Evolutionary conservation across 345 rosid genomes (phyloP), one percentile per base, ranked within the genome.

Genomic region (Kandelia obovata): DNA sequence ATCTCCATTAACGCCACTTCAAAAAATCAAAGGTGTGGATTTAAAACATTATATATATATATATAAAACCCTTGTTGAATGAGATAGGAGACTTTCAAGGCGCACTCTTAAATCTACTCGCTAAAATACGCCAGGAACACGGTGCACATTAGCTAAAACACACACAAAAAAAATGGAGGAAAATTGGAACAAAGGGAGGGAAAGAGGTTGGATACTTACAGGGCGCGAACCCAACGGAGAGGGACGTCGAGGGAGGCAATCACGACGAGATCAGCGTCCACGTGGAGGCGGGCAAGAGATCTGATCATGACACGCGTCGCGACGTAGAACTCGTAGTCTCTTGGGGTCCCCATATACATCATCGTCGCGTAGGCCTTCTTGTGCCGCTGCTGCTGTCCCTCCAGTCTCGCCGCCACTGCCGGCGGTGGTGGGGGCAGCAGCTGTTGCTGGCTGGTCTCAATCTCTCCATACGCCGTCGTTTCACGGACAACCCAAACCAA

Each of bases 261-360:
- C 74, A 95, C 98, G 73, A 95, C 86, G 69, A 95, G 82, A 84
- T 95, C 99, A 64, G 99, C 99, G 53, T 90, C 88, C 61, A 87
- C 99, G 13, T 77, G 83, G 69, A 84, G 76, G 8, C 65, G 57
- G 23, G 64, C 77, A 4, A 95, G 96, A 6, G 99, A 95, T 85
- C 93, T 87, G 86, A 92, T 73, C 83, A 95, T 67, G 75, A 95
- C 99, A 65, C 97, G 96, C 70, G 84, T 87, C 35, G 97, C 99
- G 21, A 90, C 88, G 74, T 89, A 95, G 78, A 90, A 95, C 86
- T 95, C 99, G 76, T 92, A 95, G 87, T 92, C 98, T 67, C 98
- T 84, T 17, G 98, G 96, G 27, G 98, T 91, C 37, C 97, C 97
- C 97, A 94, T 89, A 73, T 94, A 94, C 98, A 94, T 91, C 96